phyloP scores from a whole-genome alignment of 345 rosid species.

The Kernera saxatilis region DNA sequence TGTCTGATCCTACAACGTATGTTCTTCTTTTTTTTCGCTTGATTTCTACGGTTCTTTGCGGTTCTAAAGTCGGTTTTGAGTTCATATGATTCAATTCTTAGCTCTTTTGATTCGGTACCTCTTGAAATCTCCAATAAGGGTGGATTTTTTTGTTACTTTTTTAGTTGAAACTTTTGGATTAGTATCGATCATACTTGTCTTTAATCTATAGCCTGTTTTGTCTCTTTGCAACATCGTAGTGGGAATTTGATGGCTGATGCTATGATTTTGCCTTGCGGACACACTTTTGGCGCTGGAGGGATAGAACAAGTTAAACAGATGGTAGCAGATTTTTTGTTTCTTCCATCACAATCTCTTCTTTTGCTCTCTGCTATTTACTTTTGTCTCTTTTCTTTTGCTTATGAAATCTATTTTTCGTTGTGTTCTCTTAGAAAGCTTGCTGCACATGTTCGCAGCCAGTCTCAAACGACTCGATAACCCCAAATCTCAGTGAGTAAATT shows the following conservation, averaged over 20 bases:
- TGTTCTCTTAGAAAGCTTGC: conserved; percentile 42
- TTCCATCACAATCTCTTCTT: not conserved
- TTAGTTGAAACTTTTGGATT: not conserved
- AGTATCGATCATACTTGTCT: not conserved
- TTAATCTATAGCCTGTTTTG: not conserved
- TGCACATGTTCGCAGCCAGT: conserved; percentile 65
- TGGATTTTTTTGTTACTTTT: not conserved
- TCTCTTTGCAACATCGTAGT: conserved; percentile 31
- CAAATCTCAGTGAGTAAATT: conserved; percentile 70
- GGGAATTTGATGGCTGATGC: conserved; percentile 91
- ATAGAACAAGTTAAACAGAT: conserved; percentile 58
- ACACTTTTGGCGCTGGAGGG: conserved; percentile 81
- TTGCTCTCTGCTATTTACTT: not conserved
- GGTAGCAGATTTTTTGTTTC: conserved; percentile 38
- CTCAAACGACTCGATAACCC: conserved; percentile 65
- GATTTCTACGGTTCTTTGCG: not conserved
- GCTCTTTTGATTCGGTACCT: too few species aligned
- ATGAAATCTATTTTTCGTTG: not conserved
- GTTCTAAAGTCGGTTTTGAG: not conserved
- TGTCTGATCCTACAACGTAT: conserved; percentile 79
- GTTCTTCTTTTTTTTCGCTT: conserved; percentile 13
- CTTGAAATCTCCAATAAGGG: not conserved
- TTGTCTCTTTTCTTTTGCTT: not conserved
- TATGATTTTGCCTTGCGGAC: conserved; percentile 90
- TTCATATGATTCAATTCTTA: not conserved